Evolutionary conservation across 345 rosid genomes (phyloP).

Genomic region (Boechera stricta): DNA sequence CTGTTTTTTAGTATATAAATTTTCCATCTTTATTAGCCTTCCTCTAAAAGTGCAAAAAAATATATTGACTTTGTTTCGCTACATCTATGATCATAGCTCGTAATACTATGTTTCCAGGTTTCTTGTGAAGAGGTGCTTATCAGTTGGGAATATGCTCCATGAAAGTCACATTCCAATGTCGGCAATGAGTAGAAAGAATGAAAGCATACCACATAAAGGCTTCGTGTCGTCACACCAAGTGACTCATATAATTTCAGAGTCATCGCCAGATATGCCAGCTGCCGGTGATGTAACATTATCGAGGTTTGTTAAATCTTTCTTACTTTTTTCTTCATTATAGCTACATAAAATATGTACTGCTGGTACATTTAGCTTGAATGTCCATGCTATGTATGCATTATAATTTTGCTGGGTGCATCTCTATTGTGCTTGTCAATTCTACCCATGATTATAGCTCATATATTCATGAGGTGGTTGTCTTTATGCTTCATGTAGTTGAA

Average conservation of each 20-base stretch:
- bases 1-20: background rate
- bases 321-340: constrained; percentile 9
- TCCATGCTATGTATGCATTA: constrained; percentile 18
- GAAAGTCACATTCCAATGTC: constrained; percentile 56
- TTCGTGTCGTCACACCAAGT: constrained; percentile 54
- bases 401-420: constrained; percentile 2
- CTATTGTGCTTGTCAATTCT: constrained; percentile 9
- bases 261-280: constrained; percentile 90
- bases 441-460: constrained; percentile 8
- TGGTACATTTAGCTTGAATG: constrained; percentile 14
- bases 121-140: constrained; percentile 78
- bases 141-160: constrained; percentile 87
- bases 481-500: constrained; percentile 18
- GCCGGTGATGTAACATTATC: constrained; percentile 72
- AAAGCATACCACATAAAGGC: constrained; percentile 52
- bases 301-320: constrained; percentile 56
- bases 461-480: constrained; percentile 25
- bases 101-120: constrained; percentile 57
- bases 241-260: constrained; percentile 64
- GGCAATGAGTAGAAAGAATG: constrained; percentile 51
- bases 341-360: constrained; percentile 10
- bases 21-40: background rate
- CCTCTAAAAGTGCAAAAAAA: background rate
- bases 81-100: constrained; percentile 12
- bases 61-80: constrained; percentile 13